phyloP scores from a whole-genome alignment of 2,329 filamentous ascomycete species.

The Endoconidiophora polonica region DNA sequence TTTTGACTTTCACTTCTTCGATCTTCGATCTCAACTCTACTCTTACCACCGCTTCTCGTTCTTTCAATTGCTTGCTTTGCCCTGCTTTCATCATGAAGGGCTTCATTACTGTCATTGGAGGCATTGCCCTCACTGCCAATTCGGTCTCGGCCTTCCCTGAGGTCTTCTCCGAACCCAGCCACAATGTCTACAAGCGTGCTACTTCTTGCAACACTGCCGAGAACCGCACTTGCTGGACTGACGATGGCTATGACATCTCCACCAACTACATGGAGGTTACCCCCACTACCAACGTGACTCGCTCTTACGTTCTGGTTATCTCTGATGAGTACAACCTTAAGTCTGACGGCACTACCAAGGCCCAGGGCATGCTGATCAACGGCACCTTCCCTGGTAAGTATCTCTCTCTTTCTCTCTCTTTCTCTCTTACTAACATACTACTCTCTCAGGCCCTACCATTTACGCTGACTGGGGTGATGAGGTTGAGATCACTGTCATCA shows the following conservation, averaged over 20 bases:
- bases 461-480: slow-evolving; percentile 30
- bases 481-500: slow-evolving; percentile 45
- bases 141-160: slow-evolving; percentile 8
- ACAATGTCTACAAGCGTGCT: slow-evolving; percentile 18
- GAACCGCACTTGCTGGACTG: slow-evolving; percentile 16
- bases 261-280: slow-evolving; percentile 19
- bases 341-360: slow-evolving; percentile 15
- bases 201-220: slow-evolving; percentile 15
- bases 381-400: slow-evolving; percentile 15
- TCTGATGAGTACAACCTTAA: slow-evolving; percentile 12
- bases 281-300: slow-evolving; percentile 18
- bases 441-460: slow-evolving; percentile 11
- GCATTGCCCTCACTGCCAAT: slow-evolving; percentile 7
- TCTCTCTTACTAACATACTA: slow-evolving; percentile 3
- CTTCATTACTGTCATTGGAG: slow-evolving; percentile 4
- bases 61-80: slow-evolving; percentile 2
- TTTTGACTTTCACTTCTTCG: neutral
- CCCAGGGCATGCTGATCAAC: slow-evolving; percentile 16
- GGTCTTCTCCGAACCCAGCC: slow-evolving; percentile 2
- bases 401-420: neutral
- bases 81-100: slow-evolving; percentile 11
- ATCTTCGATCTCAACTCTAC: neutral
- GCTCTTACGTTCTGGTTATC: slow-evolving; percentile 14
- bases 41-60: neutral
- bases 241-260: slow-evolving; percentile 19